Evolutionary conservation across 805 yeast genomes (phyloP), one percentile per base, ranked within the genome.

Genomic region (Nakazawaea anatomiae): DNA sequence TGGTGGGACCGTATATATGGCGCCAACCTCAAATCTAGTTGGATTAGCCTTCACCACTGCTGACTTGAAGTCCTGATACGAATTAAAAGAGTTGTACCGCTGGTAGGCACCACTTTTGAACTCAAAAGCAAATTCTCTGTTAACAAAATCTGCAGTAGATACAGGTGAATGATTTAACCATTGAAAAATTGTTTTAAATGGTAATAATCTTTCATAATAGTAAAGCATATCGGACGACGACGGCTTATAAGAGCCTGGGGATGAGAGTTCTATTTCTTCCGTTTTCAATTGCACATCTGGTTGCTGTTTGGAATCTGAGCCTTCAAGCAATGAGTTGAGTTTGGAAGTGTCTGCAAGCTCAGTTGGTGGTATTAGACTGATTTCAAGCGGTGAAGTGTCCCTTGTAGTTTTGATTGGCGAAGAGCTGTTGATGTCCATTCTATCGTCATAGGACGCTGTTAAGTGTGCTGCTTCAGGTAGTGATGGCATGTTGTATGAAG

Each of bases 61-160:
- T n/a, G 76, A 71, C 61, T 87, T 88, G 69, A 94, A 89, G 44
- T 87, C 96, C 42, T 81, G 87, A 27, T 73, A 74, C 4, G 77
- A 70, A 1, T 70, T 68, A 58, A 77, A 94, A 1, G 97, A 87
- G 61, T 85, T 86, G 70, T 91, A 92, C 58, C 99, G 85, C 58
- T 88, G 86, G 63, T 92, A 94, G 1, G 90, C 94, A 12, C 95
- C 97, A 32, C 88, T 80, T 56, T 86, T 76, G 60, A 85, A 83
- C 53, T 92, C 96, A 73, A 86, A 89, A 2, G 99, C 98, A 64
- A 94, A 85, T 65, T 94, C 99, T 57, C 99, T 77, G 77, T 87
- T 82, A 18, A 89, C 80, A 69, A 92, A 91, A 63, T 88, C 94
- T 27, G 77, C 71, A 18, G 81, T 75, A 7, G 94, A 85, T 43